These are phyloP conservation scores for Magnaporthales sp. DNA, from an alignment of 2,329 filamentous ascomycete species.

Conservation along the genomic window DNA sequence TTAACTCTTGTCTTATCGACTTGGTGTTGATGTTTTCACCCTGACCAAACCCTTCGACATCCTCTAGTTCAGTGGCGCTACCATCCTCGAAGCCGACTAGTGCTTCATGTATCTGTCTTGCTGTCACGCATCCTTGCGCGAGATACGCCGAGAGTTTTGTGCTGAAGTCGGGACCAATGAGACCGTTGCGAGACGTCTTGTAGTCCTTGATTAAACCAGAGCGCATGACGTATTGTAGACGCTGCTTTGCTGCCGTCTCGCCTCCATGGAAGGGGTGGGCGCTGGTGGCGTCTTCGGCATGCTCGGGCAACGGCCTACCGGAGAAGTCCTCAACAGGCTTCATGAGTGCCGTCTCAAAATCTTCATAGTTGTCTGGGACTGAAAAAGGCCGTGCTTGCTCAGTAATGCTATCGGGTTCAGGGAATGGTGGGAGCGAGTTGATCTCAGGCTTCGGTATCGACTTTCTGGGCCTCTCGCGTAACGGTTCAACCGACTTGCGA, in stretches of 20 bases:
- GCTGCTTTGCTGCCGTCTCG: slow-evolving; percentile 48
- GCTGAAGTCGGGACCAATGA: slow-evolving; percentile 62
- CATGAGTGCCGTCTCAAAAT: slow-evolving; percentile 43
- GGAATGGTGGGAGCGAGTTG: slow-evolving; percentile 46
- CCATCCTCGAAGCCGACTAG: slow-evolving; percentile 64
- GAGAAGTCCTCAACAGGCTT: slow-evolving; percentile 48
- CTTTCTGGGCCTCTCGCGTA: slow-evolving; percentile 54
- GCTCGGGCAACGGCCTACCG: slow-evolving; percentile 35
- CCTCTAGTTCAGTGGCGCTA: slow-evolving; percentile 26
- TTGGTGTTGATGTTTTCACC: slow-evolving; percentile 67
- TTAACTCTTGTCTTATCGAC: slow-evolving; percentile 60
- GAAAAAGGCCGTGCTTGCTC: slow-evolving; percentile 53
- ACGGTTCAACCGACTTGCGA: slow-evolving; percentile 63
- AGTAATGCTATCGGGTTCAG: slow-evolving; percentile 40
- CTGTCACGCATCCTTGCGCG: slow-evolving; percentile 62
- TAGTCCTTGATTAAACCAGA: slow-evolving; percentile 55
- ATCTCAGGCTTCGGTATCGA: slow-evolving; percentile 43
- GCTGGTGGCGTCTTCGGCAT: slow-evolving; percentile 43
- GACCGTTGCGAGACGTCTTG: slow-evolving; percentile 62
- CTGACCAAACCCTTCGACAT: slow-evolving; percentile 49
- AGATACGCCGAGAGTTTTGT: slow-evolving; percentile 71
- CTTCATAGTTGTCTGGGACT: slow-evolving; percentile 47
- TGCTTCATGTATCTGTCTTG: slow-evolving; percentile 62
- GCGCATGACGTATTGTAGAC: slow-evolving; percentile 51
- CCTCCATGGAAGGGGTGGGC: slow-evolving; percentile 63